Evolutionary conservation across 1,139 yeast genomes (phyloP).

Genomic region (Pneumocystis sp.): DNA sequence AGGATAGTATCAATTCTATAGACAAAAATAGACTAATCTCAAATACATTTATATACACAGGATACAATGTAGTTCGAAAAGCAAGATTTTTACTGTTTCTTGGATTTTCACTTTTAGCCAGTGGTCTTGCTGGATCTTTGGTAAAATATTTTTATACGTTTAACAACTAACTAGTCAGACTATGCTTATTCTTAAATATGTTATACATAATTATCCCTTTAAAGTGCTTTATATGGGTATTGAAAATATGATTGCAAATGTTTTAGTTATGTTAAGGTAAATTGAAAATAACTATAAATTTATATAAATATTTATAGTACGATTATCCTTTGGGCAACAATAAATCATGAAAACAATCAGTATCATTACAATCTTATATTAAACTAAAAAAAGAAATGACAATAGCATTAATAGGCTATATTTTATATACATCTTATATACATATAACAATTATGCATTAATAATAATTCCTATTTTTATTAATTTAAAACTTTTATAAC

Average conservation of each 20-base stretch:
- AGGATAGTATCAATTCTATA: conserved; percentile 51
- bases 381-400: neutral
- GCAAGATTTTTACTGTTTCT: conserved; percentile 78
- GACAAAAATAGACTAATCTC: conserved; percentile 63
- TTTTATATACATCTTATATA: neutral
- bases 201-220: conserved; percentile 59
- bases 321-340: neutral
- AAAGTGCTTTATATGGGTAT: conserved; percentile 95
- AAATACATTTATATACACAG: conserved; percentile 33
- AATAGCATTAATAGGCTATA: neutral
- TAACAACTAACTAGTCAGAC: conserved; percentile 1
- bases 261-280: conserved; percentile 46
- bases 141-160: conserved; percentile 26
- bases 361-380: neutral
- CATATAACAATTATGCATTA: neutral
- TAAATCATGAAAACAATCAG: neutral
- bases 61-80: conserved; percentile 62
- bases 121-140: conserved; percentile 86
- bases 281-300: conserved; percentile 26
- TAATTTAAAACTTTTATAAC: neutral
- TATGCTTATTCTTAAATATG: conserved; percentile 69
- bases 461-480: neutral
- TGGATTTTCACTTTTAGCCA: conserved; percentile 85
- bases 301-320: conserved; percentile 9
- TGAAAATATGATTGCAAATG: conserved; percentile 69